Percentiles rank a stretch among this genome's conserved stretches.
phyloP scores from a whole-genome alignment of 139 green algal species.

The Volvox africanus region DNA sequence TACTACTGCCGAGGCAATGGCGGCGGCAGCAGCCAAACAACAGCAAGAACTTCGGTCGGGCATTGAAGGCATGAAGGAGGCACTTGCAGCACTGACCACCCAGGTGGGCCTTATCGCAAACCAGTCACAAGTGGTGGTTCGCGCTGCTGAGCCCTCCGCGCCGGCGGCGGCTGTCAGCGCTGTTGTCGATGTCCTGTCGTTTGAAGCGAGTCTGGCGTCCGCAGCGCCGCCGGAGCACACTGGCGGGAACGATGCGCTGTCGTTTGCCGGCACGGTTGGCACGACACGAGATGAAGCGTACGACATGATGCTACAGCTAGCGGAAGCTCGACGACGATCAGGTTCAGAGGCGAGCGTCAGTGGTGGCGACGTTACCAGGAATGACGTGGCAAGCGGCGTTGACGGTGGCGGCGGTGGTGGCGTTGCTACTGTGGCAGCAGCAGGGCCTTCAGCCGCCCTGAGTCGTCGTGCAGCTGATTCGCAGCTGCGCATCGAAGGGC shows the following conservation, averaged over 20 bases:
- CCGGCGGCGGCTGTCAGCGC: background rate
- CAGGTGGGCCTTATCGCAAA: constrained; percentile 17
- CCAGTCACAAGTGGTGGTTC: background rate
- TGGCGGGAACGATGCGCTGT: background rate
- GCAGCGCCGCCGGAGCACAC: background rate
- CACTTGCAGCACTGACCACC: constrained; percentile 5
- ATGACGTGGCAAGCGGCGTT: no score
- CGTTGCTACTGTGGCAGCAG: background rate
- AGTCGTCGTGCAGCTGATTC: background rate
- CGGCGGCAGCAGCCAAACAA: background rate
- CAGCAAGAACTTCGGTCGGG: constrained; percentile 15
- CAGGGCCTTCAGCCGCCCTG: background rate
- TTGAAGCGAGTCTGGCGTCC: constrained; percentile 20
- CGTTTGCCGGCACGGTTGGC: background rate
- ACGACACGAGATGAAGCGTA: background rate
- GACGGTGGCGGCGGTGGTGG: constrained; percentile 15
- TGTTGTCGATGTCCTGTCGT: background rate
- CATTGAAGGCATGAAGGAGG: background rate
- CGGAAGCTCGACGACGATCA: constrained; percentile 16
- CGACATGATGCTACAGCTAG: constrained; percentile 32
- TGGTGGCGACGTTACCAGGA: background rate
- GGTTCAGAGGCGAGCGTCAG: background rate
- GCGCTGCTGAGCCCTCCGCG: background rate
- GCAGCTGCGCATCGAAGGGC: background rate
- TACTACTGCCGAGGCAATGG: background rate